Base-by-base conservation (phyloP, 2,329 filamentous ascomycete genomes). In the Fonsecaea nubica region DNA sequence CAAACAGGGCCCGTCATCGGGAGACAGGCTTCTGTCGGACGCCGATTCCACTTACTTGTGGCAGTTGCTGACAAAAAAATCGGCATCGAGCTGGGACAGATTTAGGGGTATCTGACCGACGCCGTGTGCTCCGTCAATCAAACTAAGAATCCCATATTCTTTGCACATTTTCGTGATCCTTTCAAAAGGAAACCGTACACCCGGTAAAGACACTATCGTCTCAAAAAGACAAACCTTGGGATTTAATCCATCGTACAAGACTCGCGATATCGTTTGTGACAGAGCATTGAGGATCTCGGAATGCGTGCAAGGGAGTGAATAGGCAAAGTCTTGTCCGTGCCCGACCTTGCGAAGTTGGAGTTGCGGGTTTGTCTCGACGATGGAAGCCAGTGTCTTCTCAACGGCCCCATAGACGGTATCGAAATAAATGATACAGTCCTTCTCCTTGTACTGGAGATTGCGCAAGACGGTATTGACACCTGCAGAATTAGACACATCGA, bases 51-150 rank as follows among this genome's bases (percentile, higher is more conserved):
- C 74, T 65, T 69, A 80, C 76, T 96, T 96, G 81, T 96, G 92
- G 72, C 89, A 92, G 77, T 97, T 97, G 63, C 85, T 90, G 13
- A 94, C 85, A 74, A 96, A 92, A 80, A 96, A 97, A 77, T 97
- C 93, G 0, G 92, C 89, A 69, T 93, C 86, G 2, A 93, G 80
- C 3, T 79, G 77, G 0, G 75, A 70, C 13, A 97, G 79, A 76
- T 96, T 86, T 7, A 97, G 77, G 0, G 85, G 82, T 7, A 97
- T 84, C 78, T 95, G 90, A 1, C 94, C 94, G 30, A 96, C 80
- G 0, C 90, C 90, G 78, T 98, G 94, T 0, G 94, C 94, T 15
- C 87, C 93, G 76, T 98, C 94, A 42, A 97, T 82, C 21, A 92
- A 81, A 72, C 90, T 93, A 62, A 94, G 75, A 2, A 97, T 80